A percentile compares a stretch with the other conserved stretches of the same genome.
Conservation (phyloP, 169 alveolate species). For the Babesia ovis region DNA sequence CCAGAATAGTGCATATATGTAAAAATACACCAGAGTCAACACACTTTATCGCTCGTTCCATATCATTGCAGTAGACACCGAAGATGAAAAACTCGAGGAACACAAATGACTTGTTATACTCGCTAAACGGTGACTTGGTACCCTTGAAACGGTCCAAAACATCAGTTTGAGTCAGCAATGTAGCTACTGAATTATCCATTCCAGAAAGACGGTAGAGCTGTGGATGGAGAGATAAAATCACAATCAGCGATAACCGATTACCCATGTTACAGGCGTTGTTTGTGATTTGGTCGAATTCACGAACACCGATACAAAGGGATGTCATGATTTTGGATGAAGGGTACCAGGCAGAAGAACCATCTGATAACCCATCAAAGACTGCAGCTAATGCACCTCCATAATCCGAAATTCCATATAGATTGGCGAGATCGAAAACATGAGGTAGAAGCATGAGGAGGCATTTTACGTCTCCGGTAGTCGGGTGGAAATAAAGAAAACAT, state of each 20-base stretch:
- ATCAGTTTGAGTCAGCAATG: neutral
- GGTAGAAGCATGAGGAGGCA: conserved; percentile 44
- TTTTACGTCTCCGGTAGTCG: conserved; percentile 29
- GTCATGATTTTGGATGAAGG: conserved; percentile 24
- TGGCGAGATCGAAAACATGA: conserved; percentile 27
- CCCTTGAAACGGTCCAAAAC: conserved; percentile 19
- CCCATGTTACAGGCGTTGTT: conserved; percentile 33
- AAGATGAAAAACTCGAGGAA: conserved; percentile 44
- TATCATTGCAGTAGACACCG: conserved; percentile 38
- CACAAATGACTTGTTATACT: neutral
- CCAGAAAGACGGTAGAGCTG: conserved; percentile 28
- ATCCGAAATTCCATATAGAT: conserved; percentile 26
- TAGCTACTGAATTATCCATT: neutral
- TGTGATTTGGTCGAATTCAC: conserved; percentile 37
- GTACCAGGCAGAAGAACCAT: conserved; percentile 37
- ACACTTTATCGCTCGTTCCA: conserved; percentile 21
- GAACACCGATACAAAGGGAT: conserved; percentile 27
- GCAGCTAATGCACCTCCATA: conserved; percentile 1
- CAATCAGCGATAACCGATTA: conserved; percentile 14
- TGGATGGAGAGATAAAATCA: conserved; percentile 32
- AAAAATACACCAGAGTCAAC: conserved; percentile 23
- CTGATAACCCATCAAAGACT: conserved; percentile 30
- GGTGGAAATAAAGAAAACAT: conserved; percentile 37
- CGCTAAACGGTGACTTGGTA: conserved; percentile 1
- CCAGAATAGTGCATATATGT: neutral